A percentile compares a stretch with the other conserved stretches of the same genome.
These are phyloP conservation scores for Hyphodiscus hymeniophilus DNA, from an alignment of 495 filamentous ascomycete species.

Conservation along the genomic window DNA sequence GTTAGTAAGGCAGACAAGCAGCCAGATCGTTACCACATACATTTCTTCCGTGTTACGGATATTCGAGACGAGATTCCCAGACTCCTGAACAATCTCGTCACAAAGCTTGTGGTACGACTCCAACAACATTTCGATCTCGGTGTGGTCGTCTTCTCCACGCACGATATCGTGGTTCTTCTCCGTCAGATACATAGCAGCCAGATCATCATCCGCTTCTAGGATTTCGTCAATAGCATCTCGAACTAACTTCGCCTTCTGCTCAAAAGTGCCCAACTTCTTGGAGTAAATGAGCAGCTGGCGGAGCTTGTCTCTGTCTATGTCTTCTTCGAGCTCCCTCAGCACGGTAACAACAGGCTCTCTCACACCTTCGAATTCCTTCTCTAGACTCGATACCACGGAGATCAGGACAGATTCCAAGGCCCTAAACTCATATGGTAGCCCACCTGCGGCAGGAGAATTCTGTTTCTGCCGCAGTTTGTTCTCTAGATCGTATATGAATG, in stretches of 20 bases:
- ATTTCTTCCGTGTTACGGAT: constrained; percentile 99
- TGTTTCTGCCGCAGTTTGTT: constrained; percentile 51
- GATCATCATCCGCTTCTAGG: constrained; percentile 94
- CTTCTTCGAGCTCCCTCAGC: constrained; percentile 84
- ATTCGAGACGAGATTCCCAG: constrained; percentile 84
- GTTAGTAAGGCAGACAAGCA: constrained; percentile 7
- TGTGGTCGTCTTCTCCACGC: constrained; percentile 81
- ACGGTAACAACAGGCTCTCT: constrained; percentile 86
- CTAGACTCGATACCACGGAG: constrained; percentile 76
- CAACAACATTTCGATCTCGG: constrained; percentile 91
- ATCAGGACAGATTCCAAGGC: constrained; percentile 77
- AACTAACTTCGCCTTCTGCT: constrained; percentile 91
- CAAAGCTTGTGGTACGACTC: constrained; percentile 97
- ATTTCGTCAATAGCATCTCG: constrained; percentile 93
- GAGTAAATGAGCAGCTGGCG: constrained; percentile 84
- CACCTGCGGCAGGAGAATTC: constrained; percentile 37
- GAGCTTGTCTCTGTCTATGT: constrained; percentile 92
- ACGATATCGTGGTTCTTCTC: constrained; percentile 71
- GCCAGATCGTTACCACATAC: constrained; percentile 40
- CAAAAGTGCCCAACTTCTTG: constrained; percentile 92
- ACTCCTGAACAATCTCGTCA: constrained; percentile 95
- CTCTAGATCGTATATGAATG: constrained; percentile 89
- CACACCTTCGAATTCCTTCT: constrained; percentile 88
- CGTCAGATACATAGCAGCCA: constrained; percentile 89
- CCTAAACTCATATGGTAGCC: constrained; percentile 61